A percentile compares a stretch with the other conserved stretches of the same genome.
Conservation (phyloP, 2,329 filamentous ascomycete species). For the Malbranchea zuffiana region DNA sequence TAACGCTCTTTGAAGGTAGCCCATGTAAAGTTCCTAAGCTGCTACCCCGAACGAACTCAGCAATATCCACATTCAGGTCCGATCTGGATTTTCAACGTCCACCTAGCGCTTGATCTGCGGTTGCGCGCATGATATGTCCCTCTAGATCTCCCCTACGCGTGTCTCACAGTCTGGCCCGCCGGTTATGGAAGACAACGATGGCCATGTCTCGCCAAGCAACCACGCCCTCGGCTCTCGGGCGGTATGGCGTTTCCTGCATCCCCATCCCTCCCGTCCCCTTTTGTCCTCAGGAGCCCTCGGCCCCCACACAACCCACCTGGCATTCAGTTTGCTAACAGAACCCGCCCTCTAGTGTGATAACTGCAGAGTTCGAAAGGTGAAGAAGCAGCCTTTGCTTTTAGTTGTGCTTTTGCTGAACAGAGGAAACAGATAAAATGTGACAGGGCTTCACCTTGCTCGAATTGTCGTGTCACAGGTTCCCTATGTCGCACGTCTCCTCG, state of each 20-base stretch:
- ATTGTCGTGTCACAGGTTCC: constrained; percentile 12
- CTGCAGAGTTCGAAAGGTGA: constrained; percentile 15
- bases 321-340: neutral
- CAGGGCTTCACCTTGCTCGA: constrained; percentile 15
- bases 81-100: no score
- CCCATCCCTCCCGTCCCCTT: neutral
- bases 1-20: no score
- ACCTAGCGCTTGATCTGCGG: no score
- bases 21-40: no score
- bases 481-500: constrained; percentile 14
- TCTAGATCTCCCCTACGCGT: neutral
- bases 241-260: neutral
- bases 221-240: neutral
- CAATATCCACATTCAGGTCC: no score
- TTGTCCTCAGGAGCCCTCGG: neutral
- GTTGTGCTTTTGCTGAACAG: constrained; percentile 1
- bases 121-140: neutral
- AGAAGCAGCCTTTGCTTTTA: neutral
- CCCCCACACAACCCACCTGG: neutral
- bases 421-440: constrained; percentile 16
- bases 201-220: neutral
- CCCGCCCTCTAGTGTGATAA: constrained; percentile 13
- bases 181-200: constrained; percentile 5
- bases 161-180: neutral
- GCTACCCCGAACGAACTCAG: no score